Evolutionary conservation across 1,284 basidiomycete genomes (phyloP).

Genomic region (Cutaneotrichosporon sp.): DNA sequence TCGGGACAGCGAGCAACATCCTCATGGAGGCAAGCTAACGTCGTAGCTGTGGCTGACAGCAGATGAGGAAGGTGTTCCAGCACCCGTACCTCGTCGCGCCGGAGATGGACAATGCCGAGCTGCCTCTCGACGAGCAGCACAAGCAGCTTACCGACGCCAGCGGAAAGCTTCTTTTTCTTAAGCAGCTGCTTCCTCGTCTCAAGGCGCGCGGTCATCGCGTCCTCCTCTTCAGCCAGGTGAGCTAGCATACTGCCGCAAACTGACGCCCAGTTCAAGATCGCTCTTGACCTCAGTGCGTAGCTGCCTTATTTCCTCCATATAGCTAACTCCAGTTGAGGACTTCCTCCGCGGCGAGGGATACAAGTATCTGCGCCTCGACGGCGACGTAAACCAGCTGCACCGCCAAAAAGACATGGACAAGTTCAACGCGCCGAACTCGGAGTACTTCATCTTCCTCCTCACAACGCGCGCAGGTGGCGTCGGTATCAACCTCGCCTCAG

Average conservation of each 20-base stretch:
- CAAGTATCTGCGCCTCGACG: slow-evolving; percentile 85
- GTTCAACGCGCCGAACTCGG: slow-evolving; percentile 80
- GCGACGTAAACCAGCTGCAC: slow-evolving; percentile 75
- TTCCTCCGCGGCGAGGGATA: slow-evolving; percentile 84
- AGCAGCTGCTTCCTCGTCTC: slow-evolving; percentile 75
- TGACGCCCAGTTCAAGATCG: slow-evolving; percentile 73
- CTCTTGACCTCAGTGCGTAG: slow-evolving; percentile 61
- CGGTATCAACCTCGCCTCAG: slow-evolving; percentile 72
- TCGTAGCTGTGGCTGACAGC: slow-evolving; percentile 3
- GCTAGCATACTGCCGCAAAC: slow-evolving; percentile 17
- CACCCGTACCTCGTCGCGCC: slow-evolving; percentile 83
- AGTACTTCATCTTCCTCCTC: slow-evolving; percentile 83
- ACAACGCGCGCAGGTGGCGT: slow-evolving; percentile 94
- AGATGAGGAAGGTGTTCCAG: slow-evolving; percentile 54
- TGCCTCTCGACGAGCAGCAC: slow-evolving; percentile 62
- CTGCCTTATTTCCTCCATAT: not conserved
- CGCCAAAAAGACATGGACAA: slow-evolving; percentile 92
- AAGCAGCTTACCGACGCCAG: slow-evolving; percentile 77
- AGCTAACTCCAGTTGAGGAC: slow-evolving; percentile 63
- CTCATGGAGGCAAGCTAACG: slow-evolving; percentile 46
- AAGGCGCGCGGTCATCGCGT: slow-evolving; percentile 86
- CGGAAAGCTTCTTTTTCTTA: slow-evolving; percentile 79
- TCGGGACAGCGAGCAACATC: slow-evolving; percentile 25
- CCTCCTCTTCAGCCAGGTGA: slow-evolving; percentile 94
- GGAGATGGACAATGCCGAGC: slow-evolving; percentile 69